Base-by-base conservation (phyloP, 1,139 yeast genomes). In the Pichia sp. region DNA sequence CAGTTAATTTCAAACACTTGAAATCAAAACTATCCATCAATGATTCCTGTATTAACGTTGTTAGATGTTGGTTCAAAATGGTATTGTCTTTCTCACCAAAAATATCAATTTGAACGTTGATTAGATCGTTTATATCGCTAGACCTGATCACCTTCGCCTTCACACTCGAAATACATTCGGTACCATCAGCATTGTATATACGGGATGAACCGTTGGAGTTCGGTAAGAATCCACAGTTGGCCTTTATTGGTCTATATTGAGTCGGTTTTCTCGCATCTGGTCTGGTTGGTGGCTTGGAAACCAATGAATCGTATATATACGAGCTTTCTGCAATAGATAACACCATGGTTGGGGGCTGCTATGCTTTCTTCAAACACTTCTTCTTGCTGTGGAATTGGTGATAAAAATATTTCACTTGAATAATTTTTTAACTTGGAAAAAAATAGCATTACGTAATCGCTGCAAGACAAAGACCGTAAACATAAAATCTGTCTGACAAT, bases 201-300 rank as follows among this genome's bases (percentile, higher is more conserved):
- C 95, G 73, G 1, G 97, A 85, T 5, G 96, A 87, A 26, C 98
- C 98, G 65, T 90, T 86, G 7, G 96, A 84, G 39, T 82, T 78
- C 0, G 95, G 94, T 49, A 90, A 69, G 56, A 88, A 84, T 44
- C 84, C 81, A 5, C 88, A 80, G 31, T 79, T 79, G 5, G 95
- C 86, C 56, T 87, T 95, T 40, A 90, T 64, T 0, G 97, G 96
- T 51, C 97, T 73, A 60, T 83, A 85, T 62, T 88, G 96, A 49
- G 73, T 69, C 11, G 69, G 70, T 4, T 71, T 66, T 54, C 98
- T 73, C 3, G 95, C 83, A 63, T 90, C 98, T 8, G 62, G 58
- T 37, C 76, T 70, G 8, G 55, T 47, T 5, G 54, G 43, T 3
- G 39, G 43, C 8, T 50, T 23, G 0, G 54, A 41, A 3, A 71